These are phyloP conservation scores for Eimeria brunetti DNA, from an alignment of 169 alveolate genomes.

Conservation along the genomic window DNA sequence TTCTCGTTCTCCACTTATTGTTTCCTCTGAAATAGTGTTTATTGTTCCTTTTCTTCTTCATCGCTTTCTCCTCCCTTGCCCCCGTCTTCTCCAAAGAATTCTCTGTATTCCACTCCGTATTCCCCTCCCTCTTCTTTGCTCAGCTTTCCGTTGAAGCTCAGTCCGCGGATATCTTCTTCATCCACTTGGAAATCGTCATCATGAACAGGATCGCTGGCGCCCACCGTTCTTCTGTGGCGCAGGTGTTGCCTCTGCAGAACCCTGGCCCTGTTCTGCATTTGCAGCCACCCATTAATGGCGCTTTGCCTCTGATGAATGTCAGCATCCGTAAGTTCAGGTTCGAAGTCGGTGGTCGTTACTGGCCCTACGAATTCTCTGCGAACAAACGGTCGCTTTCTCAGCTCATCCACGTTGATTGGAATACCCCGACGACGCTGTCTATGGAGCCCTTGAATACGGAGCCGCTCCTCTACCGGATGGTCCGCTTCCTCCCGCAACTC, in stretches of 20 bases:
- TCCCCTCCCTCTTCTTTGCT: constrained; percentile 11
- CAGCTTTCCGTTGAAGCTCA: constrained; percentile 13
- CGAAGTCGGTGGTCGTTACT: not conserved
- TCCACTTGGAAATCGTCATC: constrained; percentile 19
- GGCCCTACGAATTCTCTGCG: not conserved
- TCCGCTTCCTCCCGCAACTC: constrained; percentile 16
- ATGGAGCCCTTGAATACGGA: not conserved
- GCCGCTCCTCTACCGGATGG: constrained; percentile 25
- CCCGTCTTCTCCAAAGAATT: not conserved
- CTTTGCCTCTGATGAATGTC: constrained; percentile 25
- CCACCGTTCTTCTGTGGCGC: not conserved
- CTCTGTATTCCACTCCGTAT: not conserved
- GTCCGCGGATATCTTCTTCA: not conserved
- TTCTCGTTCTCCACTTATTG: too few species aligned
- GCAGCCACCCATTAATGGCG: constrained; percentile 17
- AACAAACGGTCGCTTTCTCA: not conserved
- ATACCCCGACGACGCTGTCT: not conserved
- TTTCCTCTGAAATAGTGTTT: too few species aligned
- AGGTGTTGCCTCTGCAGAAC: constrained; percentile 21
- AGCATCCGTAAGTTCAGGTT: not conserved
- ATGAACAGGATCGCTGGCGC: not conserved
- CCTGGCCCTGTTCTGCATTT: not conserved
- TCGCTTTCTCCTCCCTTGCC: not conserved
- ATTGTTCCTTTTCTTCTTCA: not conserved
- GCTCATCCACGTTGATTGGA: not conserved